Evolutionary conservation across 345 rosid species (phyloP), one percentile per base, ranked within the genome.

Genomic region (Isatis tinctoria): DNA sequence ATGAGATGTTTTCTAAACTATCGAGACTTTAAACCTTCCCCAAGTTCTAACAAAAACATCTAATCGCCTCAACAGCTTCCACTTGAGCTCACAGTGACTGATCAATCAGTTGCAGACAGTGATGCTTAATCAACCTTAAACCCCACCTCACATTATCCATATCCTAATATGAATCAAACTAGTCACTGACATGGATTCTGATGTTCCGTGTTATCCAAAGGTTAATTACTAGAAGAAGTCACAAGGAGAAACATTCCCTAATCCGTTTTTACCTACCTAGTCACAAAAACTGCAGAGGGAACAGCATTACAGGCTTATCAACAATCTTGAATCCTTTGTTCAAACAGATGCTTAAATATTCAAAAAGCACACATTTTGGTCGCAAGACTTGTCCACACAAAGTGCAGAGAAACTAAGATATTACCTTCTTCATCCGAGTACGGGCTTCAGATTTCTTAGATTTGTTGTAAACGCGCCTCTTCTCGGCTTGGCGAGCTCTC

Each of bases 361-460:
- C 17, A 39, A 17, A 65, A 18, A 10, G 12, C 37, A 52, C n/a
- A 35, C 7, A 28, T 17, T 10, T 30, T 18, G 12, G 12, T 36
- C 53, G 9, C 53, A 48, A 18, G 6, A 20, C 7, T 9, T 9
- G 40, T 41, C 4, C 10, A 47, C 8, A 73, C 0, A 45, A 12
- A 33, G 22, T 45, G 43, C 9, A 22, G 3, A 3, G 18, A 3
- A 36, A 3, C 18, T 5, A 61, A 3, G 26, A 5, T n/a, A 43
- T 22, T 83, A 95, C 99, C 97, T 87, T 92, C 88, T 82, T 92
- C 92, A 92, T 95, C n/a, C 99, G 92, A 35, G 97, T 95, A 64
- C 57, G 85, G 71, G 88, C 37, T 81, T 95, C 99, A 51, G 99
- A 95, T 83, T 92, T 95, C 79, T 74, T 86, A 8, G 99, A 79